Base-by-base conservation (phyloP, 805 yeast species). In the Yarrowia osloensis region DNA sequence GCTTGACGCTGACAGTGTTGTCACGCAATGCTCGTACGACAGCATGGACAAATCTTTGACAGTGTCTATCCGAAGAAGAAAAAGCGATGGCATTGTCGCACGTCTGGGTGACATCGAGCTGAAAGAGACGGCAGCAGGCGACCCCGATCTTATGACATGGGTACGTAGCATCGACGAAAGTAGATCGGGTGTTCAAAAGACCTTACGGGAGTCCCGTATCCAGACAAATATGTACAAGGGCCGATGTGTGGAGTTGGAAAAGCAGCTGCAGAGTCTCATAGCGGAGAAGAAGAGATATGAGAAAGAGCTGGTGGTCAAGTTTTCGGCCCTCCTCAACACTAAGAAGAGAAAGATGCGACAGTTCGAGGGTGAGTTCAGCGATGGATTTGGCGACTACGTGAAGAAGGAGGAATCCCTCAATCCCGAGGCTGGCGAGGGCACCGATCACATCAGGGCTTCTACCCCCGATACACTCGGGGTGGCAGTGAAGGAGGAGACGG, bases 341-440 rank as follows among this genome's bases (percentile, higher is more conserved):
- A 72, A 69, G 55, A 69, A 63, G 65, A 68, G 47, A 59, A 69
- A 61, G 63, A 70, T 69, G 65, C 61, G 46, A 49, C 66, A 65
- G 61, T 31, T 55, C 44, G 68, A 46, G 13, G 57, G 68, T 7
- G 37, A 55, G 35, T 40, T 31, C n/a, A 29, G 37, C 24, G 52
- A 61, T 17, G 63, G 67, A 5, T 39, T 37, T 26, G 67, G 62
- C 1, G 61, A 47, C 19, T 50, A 63, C 24, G 40, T 44, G 21
- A 68, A 47, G 49, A 50, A 35, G 65, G 49, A 62, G 44, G 66
- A 52, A 52, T 15, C 19, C n/a, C 7, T 15, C 12, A 26, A 28
- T 11, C 66, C 37, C 11, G 42, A 24, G 6, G 33, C 29, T 1
- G 44, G 28, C 15, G 47, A n/a, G 4, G 21, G 4, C 15, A 7